Conservation (phyloP, 176 grass and related monocot genomes). For the Otatea glauca region DNA sequence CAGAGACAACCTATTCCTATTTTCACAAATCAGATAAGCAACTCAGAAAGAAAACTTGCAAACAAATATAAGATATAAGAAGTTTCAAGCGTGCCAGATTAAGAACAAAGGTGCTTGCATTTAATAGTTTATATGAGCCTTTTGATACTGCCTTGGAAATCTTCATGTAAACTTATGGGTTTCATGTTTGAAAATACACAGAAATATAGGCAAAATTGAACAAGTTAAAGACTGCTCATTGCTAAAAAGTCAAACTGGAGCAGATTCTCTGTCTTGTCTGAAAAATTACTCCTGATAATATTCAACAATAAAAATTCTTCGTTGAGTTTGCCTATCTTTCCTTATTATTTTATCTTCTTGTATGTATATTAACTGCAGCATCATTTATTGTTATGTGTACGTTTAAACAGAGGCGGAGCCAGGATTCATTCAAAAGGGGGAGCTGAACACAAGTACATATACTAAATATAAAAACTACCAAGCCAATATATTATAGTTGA, state of each 20-base stretch:
- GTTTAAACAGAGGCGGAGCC: too few relatives aligned
- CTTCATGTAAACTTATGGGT: slow-evolving; percentile 1
- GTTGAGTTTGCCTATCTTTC: background rate
- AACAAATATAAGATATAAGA: background rate
- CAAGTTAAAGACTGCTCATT: slow-evolving; percentile 15
- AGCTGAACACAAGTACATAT: too few relatives aligned
- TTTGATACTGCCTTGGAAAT: background rate
- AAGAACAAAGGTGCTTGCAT: slow-evolving; percentile 6
- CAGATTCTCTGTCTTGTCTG: background rate
- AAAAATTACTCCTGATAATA: background rate
- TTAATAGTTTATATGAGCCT: background rate
- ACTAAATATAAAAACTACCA: too few relatives aligned
- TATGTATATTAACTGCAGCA: slow-evolving; percentile 3
- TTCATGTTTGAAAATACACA: slow-evolving; percentile 25
- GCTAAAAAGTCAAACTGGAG: background rate
- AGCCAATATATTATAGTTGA: too few relatives aligned
- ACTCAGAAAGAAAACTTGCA: slow-evolving; percentile 14
- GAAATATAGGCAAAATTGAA: background rate
- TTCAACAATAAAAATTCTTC: background rate
- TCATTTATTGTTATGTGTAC: background rate
- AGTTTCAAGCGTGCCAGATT: background rate
- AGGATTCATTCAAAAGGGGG: too few relatives aligned
- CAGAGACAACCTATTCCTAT: background rate
- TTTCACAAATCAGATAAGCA: slow-evolving; percentile 23
- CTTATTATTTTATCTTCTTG: background rate